Evolutionary conservation across 306 rosid genomes (phyloP), one percentile per base, ranked within the genome.

Genomic region (Inga oerstediana): DNA sequence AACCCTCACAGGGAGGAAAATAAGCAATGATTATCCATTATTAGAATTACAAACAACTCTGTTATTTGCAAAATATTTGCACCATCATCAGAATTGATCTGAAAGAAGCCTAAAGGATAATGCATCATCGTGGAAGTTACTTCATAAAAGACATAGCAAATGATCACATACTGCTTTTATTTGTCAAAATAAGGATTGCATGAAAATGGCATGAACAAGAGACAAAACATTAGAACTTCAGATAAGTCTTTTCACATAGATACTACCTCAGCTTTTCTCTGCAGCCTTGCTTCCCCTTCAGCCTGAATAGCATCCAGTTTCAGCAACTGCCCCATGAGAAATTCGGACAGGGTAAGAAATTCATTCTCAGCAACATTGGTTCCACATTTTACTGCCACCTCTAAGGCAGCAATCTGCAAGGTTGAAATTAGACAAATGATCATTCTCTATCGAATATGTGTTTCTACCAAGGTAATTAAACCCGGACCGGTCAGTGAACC

Each of bases 241-340:
- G 44, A 41, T 34, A 37, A 73, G 67, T 37, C 69, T 35, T 20
- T 45, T 46, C 12, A 83, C 68, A 20, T 4, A 64, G 72, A 71
- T 4, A 75, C 83, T 58, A 95, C 99, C 99, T 95, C 99, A 0
- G 91, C 87, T 88, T 91, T 95, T 80, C 99, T 89, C 89, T 89
- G 97, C 89, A 90, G 34, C 86, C 84, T 95, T 5, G 92, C 92
- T 85, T 91, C 94, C 66, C 97, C 99, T 77, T 93, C 97, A 80
- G 98, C 98, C 85, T 90, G 84, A 69, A 93, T 93, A 39, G 92
- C 72, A 80, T 93, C 99, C 89, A 95, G 77, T 77, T 91, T 90
- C 93, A 95, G 88, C 91, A 93, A 86, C 79, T 93, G 93, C 81
- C 89, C 88, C 99, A 92, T 93, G 34, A 95, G 97, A 88, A 95